phyloP scores from a whole-genome alignment of 1,139 yeast genomes.

The Pichia sp. region DNA sequence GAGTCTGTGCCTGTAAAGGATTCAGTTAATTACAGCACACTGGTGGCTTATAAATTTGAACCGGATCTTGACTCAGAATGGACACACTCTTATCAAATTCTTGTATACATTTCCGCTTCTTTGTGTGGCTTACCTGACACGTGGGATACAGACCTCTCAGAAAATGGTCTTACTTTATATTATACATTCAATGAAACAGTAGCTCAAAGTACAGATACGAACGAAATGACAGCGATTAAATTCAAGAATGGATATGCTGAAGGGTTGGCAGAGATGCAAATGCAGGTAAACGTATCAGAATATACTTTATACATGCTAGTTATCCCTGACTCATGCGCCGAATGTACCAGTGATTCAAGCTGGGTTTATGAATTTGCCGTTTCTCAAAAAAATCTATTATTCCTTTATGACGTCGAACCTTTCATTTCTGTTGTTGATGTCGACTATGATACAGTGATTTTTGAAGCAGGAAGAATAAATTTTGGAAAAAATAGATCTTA shows the following conservation, averaged over 20 bases:
- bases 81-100: slow-evolving; percentile 43
- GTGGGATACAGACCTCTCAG: slow-evolving; percentile 26
- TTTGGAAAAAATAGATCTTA: slow-evolving; percentile 29
- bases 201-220: slow-evolving; percentile 35
- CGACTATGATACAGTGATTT: slow-evolving; percentile 65
- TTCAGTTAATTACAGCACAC: slow-evolving; percentile 11
- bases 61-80: slow-evolving; percentile 5
- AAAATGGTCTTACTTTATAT: slow-evolving; percentile 44
- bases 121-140: slow-evolving; percentile 46
- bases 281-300: slow-evolving; percentile 18
- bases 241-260: slow-evolving; percentile 52
- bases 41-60: slow-evolving; percentile 11
- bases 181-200: slow-evolving; percentile 37
- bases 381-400: slow-evolving; percentile 61
- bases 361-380: slow-evolving; percentile 70
- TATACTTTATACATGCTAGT: slow-evolving; percentile 47
- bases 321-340: slow-evolving; percentile 38
- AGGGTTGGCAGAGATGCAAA: slow-evolving; percentile 45
- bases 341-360: slow-evolving; percentile 30
- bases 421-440: slow-evolving; percentile 66
- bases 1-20: slow-evolving; percentile 19
- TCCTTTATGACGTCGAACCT: slow-evolving; percentile 63
- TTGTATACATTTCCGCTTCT: slow-evolving; percentile 58
- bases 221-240: slow-evolving; percentile 22
- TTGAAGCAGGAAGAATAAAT: slow-evolving; percentile 33